Evolutionary conservation across 352 stramenopile genomes (phyloP), one percentile per base, ranked within the genome.

Genomic region (Phytophthora sansomeana): DNA sequence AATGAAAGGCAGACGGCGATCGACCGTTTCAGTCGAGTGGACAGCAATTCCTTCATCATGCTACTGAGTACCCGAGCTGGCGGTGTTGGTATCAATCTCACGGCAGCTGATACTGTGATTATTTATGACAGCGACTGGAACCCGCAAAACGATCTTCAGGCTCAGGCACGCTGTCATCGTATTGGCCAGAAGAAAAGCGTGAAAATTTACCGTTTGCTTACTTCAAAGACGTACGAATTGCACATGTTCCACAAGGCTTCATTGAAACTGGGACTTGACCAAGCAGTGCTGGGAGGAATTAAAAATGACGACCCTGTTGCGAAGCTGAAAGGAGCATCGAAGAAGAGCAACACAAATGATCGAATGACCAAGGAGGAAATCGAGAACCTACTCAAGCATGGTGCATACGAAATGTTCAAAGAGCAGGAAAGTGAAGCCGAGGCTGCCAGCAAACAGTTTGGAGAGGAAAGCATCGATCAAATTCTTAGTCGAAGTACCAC

Each of bases 81-180:
- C 67, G 98, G 98, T 47, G 88, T 99, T 14, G 98, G 98, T 14
- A 99, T 99, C 75, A 99, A 99, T 73, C 71, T 99, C 58, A 96
- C 88, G 16, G 87, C 89, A 1, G 89, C 89, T 5, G 89, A 96
- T 61, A 95, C 87, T 4, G 89, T 95, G 6, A 96, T 96, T 63
- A 96, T 99, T 48, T 99, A 99, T 74, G 97, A 99, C 78, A 97
- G 80, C 55, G 98, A 99, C 78, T 99, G 97, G 97, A 99, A 99
- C 67, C 97, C 97, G 5, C 97, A 98, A 65, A 98, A 97, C 50
- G 92, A 98, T 69, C 73, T 98, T 26, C 93, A 98, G 68, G 93
- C 93, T 0, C 89, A 97, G 70, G 92, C 93, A 26, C 91, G 91
- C 26, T 97, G 90, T 58, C 93, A 98, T 72, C 87, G 93, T 21